Evolutionary conservation across 2,329 filamentous ascomycete genomes (phyloP).

Genomic region (Ambrosiella cleistominuta): DNA sequence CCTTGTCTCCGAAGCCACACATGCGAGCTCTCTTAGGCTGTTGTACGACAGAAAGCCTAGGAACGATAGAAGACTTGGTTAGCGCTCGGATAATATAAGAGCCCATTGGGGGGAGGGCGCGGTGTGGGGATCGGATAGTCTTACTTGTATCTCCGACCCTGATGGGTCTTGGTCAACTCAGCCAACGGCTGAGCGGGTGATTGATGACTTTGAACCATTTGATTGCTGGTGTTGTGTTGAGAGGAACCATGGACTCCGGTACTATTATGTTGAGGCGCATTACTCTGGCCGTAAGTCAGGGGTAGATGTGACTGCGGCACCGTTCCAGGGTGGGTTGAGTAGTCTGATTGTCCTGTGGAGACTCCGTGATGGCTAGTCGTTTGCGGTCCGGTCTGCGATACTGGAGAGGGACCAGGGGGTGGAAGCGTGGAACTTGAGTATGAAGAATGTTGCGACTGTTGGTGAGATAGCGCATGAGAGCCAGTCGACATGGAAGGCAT

Average conservation of each 20-base stretch:
- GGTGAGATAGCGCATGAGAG: not conserved
- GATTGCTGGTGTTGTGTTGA: not conserved
- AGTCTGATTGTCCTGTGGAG: not conserved
- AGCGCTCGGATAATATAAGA: not conserved
- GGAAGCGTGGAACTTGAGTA: not conserved
- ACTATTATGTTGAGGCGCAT: not conserved
- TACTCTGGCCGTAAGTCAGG: not conserved
- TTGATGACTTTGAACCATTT: not conserved
- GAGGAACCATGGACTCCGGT: not conserved
- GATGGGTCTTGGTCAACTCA: conserved; percentile 6
- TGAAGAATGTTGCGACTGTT: not conserved
- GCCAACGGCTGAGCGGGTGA: conserved; percentile 2
- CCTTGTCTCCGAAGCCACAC: conserved; percentile 98
- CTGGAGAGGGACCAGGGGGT: not conserved
- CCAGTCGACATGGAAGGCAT: not conserved
- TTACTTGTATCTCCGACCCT: conserved; percentile 11
- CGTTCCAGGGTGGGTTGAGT: not conserved
- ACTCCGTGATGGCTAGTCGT: not conserved
- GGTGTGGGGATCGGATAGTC: not conserved
- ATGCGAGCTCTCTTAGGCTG: conserved; percentile 86
- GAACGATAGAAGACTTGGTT: not conserved
- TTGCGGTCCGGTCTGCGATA: not conserved
- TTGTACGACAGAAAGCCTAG: conserved; percentile 63
- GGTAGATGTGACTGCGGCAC: not conserved
- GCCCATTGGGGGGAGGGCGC: not conserved